A percentile compares a stretch with the other conserved stretches of the same genome.
Evolutionary conservation across 2,329 filamentous ascomycete genomes (phyloP).

Genomic region (Helminthosporium solani): DNA sequence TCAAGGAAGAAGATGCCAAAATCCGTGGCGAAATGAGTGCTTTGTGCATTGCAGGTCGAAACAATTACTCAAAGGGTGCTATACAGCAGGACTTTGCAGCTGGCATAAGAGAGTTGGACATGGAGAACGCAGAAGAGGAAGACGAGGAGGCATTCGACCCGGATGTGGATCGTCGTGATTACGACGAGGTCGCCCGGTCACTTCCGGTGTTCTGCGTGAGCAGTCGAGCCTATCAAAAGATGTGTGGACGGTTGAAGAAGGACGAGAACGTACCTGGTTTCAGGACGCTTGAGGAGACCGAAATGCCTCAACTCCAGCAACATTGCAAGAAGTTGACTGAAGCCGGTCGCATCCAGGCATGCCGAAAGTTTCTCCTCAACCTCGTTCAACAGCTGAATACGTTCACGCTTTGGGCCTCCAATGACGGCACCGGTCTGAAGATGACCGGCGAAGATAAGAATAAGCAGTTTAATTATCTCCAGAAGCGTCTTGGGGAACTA

Average conservation of each 20-base stretch:
- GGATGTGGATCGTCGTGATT: constrained; percentile 54
- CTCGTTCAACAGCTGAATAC: constrained; percentile 56
- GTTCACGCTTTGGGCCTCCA: constrained; percentile 53
- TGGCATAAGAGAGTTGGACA: constrained; percentile 61
- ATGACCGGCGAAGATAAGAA: constrained; percentile 45
- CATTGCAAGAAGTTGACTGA: constrained; percentile 62
- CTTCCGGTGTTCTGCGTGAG: constrained; percentile 67
- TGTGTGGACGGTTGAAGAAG: constrained; percentile 56
- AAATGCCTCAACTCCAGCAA: constrained; percentile 58
- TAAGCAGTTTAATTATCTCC: constrained; percentile 43
- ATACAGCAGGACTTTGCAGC: constrained; percentile 62
- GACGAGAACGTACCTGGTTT: constrained; percentile 58
- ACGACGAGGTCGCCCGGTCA: constrained; percentile 55
- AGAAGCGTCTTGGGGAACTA: constrained; percentile 43
- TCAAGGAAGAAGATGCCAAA: constrained; percentile 30
- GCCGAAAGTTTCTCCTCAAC: constrained; percentile 53
- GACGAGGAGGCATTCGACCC: constrained; percentile 58
- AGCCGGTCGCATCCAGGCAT: constrained; percentile 47
- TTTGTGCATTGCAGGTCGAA: constrained; percentile 57
- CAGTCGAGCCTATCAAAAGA: constrained; percentile 62
- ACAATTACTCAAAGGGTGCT: constrained; percentile 55
- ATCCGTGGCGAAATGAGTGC: constrained; percentile 40
- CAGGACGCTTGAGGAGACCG: constrained; percentile 54
- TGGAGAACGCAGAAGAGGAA: constrained; percentile 55
- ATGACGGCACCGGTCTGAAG: constrained; percentile 45